phyloP scores from a whole-genome alignment of 495 filamentous ascomycete species.

The Tetracladium setigerum region DNA sequence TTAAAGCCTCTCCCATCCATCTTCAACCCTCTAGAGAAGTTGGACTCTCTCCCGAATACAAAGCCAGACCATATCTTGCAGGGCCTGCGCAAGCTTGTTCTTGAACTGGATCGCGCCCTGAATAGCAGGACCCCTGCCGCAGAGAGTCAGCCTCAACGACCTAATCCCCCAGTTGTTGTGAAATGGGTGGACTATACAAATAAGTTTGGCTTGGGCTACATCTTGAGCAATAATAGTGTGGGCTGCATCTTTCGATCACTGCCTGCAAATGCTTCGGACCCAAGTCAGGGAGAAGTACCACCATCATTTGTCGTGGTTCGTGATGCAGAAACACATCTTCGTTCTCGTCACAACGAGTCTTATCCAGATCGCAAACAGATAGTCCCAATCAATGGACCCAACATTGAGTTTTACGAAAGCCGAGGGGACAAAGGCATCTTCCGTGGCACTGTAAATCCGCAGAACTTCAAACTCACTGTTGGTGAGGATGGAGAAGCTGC shows the following conservation, averaged over 20 bases:
- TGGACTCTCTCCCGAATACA: conserved; percentile 37
- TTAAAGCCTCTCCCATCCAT: conserved; percentile 20
- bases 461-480: conserved; percentile 47
- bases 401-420: conserved; percentile 75
- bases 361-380: conserved; percentile 58
- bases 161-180: conserved; percentile 53
- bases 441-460: conserved; percentile 51
- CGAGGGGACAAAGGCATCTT: conserved; percentile 57
- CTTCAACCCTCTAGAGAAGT: conserved; percentile 42
- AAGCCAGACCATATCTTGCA: conserved; percentile 45
- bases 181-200: conserved; percentile 97
- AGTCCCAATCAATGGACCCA: conserved; percentile 50
- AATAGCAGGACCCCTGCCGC: conserved; percentile 44
- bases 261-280: conserved; percentile 38
- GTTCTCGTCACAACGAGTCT: conserved; percentile 41
- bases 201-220: conserved; percentile 81
- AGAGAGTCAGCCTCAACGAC: conserved; percentile 28
- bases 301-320: conserved; percentile 64
- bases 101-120: conserved; percentile 47
- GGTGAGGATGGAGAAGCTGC: conserved; percentile 45
- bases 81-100: conserved; percentile 39
- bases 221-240: conserved; percentile 75
- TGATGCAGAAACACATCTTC: conserved; percentile 51
- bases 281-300: conserved; percentile 35
- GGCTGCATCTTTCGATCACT: conserved; percentile 67